Evolutionary conservation across 768 basidiomycete genomes (phyloP).

Genomic region (Leccinellum albellum): DNA sequence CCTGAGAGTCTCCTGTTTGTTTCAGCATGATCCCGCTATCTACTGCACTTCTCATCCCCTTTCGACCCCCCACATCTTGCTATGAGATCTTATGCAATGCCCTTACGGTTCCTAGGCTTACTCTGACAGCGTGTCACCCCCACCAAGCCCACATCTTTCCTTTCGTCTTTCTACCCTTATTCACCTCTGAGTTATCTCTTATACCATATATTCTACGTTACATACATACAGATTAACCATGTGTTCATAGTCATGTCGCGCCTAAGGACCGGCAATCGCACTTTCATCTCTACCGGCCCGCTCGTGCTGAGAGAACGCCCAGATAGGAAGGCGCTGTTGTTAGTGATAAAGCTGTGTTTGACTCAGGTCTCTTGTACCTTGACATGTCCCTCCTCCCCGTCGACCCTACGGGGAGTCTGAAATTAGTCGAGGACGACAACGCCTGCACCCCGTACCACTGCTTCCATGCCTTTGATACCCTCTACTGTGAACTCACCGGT

Average conservation of each 20-base stretch:
- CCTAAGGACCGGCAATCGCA: constrained; percentile 8
- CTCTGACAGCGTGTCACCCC: constrained; percentile 20
- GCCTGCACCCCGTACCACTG: constrained; percentile 72
- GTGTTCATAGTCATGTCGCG: constrained; percentile 31
- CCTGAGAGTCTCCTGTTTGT: constrained; percentile 5
- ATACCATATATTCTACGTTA: constrained; percentile 40
- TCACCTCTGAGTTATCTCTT: constrained; percentile 37
- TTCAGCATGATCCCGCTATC: constrained; percentile 22
- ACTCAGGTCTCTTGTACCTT: constrained; percentile 19
- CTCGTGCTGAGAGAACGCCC: constrained; percentile 12
- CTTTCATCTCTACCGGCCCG: background rate
- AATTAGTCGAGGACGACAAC: constrained; percentile 38
- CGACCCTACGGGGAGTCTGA: constrained; percentile 41
- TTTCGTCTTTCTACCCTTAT: constrained; percentile 24
- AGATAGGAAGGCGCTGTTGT: constrained; percentile 25
- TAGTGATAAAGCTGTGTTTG: background rate
- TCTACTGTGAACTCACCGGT: constrained; percentile 70
- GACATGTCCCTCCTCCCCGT: constrained; percentile 57
- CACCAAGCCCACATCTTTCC: constrained; percentile 10
- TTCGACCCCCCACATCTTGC: constrained; percentile 18
- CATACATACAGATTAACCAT: constrained; percentile 36
- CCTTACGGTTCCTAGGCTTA: constrained; percentile 21
- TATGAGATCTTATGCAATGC: constrained; percentile 28
- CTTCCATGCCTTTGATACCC: constrained; percentile 76
- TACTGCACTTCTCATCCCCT: constrained; percentile 9